These are phyloP conservation scores for Synchytrium microbalum DNA, from an alignment of 371 early-diverging fungal species.

Conservation along the genomic window DNA sequence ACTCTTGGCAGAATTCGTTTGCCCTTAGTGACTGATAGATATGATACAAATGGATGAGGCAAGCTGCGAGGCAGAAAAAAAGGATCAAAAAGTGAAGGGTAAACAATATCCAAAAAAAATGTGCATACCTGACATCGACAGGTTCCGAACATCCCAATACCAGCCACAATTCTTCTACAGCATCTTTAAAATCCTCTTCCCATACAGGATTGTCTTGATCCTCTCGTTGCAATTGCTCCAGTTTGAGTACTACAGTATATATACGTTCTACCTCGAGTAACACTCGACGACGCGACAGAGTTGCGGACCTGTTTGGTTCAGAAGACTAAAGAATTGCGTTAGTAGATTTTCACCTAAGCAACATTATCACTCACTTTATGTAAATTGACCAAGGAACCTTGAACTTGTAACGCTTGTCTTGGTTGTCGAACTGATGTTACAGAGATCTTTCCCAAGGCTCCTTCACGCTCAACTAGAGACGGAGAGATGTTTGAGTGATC, in stretches of 20 bases:
- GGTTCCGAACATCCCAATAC: neutral
- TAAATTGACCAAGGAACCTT: slow-evolving; percentile 10
- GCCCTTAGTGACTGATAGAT: slow-evolving; percentile 69
- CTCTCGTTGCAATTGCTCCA: slow-evolving; percentile 74
- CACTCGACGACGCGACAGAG: slow-evolving; percentile 45
- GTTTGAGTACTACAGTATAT: slow-evolving; percentile 61
- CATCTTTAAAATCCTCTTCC: slow-evolving; percentile 40
- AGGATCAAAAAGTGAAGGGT: too few relatives aligned
- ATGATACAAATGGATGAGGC: slow-evolving; percentile 38
- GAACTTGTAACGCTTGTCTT: slow-evolving; percentile 75
- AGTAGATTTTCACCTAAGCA: slow-evolving; percentile 1
- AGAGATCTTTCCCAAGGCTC: slow-evolving; percentile 91
- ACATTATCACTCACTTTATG: slow-evolving; percentile 7
- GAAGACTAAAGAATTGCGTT: neutral
- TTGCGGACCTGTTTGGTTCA: slow-evolving; percentile 15
- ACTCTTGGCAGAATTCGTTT: slow-evolving; percentile 79
- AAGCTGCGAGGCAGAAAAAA: slow-evolving; percentile 2
- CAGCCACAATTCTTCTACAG: slow-evolving; percentile 42
- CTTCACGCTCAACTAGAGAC: slow-evolving; percentile 70
- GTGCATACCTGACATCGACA: neutral
- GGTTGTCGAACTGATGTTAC: slow-evolving; percentile 81
- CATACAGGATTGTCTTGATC: slow-evolving; percentile 21
- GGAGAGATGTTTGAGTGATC: neutral
- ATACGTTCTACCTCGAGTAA: slow-evolving; percentile 70
- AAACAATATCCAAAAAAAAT: too few relatives aligned